Conservation (phyloP, 805 yeast species). For the Cyberlindnera galapagoensis region DNA sequence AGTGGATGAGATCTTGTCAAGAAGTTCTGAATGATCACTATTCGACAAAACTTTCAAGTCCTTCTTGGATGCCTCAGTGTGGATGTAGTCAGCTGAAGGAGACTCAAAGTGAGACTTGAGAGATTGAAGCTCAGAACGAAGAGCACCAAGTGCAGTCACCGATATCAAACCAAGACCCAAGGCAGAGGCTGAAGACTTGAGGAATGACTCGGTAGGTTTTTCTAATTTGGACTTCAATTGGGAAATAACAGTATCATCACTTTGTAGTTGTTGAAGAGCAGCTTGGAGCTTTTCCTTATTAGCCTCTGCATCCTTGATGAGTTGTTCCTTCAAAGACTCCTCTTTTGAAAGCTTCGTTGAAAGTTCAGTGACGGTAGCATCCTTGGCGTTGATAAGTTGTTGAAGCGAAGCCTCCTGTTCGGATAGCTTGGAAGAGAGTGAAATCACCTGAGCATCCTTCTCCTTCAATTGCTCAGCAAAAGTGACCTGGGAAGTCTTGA, state of each 20-base stretch:
- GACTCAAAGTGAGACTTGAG: constrained; percentile 9
- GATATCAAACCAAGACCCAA: constrained; percentile 20
- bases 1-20: constrained; percentile 2
- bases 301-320: constrained; percentile 19
- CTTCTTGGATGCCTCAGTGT: constrained; percentile 10
- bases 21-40: constrained; percentile 8
- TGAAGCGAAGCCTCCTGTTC: constrained; percentile 18
- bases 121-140: constrained; percentile 4
- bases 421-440: constrained; percentile 6
- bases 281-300: constrained; percentile 16
- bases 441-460: constrained; percentile 2
- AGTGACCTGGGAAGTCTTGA: constrained; percentile 2
- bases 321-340: constrained; percentile 16
- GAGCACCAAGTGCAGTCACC: constrained; percentile 8
- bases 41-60: constrained; percentile 10
- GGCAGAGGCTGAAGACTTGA: constrained; percentile 24
- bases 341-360: constrained; percentile 10
- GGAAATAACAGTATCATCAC: constrained; percentile 1
- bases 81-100: constrained; percentile 15
- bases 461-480: constrained; percentile 3
- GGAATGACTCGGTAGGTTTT: constrained; percentile 27
- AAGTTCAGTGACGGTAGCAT: constrained; percentile 3
- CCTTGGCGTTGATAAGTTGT: constrained; percentile 7
- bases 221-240: constrained; percentile 9
- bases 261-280: constrained; percentile 5